Evolutionary conservation across 2,329 filamentous ascomycete genomes (phyloP), one percentile per base, ranked within the genome.

Genomic region (Nannizzia gypsea): DNA sequence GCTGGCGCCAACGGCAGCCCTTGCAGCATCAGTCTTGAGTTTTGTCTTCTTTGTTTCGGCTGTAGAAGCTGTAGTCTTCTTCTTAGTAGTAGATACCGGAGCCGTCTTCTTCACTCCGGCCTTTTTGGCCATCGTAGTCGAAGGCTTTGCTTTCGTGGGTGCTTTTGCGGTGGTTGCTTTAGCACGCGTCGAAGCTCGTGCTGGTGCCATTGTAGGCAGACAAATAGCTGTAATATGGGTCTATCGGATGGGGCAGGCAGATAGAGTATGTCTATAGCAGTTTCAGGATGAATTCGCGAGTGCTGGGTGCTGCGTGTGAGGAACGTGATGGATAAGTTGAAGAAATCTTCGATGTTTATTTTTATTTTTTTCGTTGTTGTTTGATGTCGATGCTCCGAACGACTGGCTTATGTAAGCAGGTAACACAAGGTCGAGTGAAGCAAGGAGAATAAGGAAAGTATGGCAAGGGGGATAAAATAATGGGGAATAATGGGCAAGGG

Each of bases 1-100:
- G 34, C 20, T 20, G n/a, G 44, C 58, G 34, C 38, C 36, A 3
- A 24, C 58, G 3, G 17, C 26, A 17, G 56, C 22, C 42, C 31
- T 59, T 20, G 56, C 20, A 38, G 60, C 44, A 20, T 54, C 28
- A 48, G 48, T 36, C 15, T 57, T 61, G 20, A 56, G 42, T n/a
- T 44, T 61, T 13, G 59, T 58, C 17, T 54, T 54, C 50, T 56
- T 59, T 6, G 54, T 56, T 22, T 42, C 38, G 13, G 60, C 22
- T n/a, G 60, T 17, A 1, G 48, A 24, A 24, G 56, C 28, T 8
- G 59, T 13, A 44, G 59, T 17, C 55, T 61, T 61, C 48, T 52
- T 52, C 24, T 52, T 52, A 3, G 24, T 24, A 17, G 22, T 11
- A 52, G 48, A n/a, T 6, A 24, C 48, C n/a, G 42, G 6, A 26